Base-by-base conservation (phyloP, 495 filamentous ascomycete species). In the Xanthoparmelia taractica region DNA sequence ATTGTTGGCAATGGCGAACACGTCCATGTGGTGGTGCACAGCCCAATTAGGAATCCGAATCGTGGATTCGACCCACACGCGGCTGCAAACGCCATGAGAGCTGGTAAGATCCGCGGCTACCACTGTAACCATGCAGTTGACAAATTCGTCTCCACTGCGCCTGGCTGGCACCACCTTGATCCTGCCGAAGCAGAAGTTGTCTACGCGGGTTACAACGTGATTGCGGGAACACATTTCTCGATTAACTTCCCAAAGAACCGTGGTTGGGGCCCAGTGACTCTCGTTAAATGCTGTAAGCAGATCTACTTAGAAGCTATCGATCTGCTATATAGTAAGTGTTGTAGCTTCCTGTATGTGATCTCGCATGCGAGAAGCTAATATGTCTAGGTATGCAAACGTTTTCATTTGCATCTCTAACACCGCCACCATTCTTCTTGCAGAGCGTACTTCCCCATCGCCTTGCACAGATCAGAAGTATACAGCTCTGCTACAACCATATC, bases 361-460 rank as follows among this genome's bases (percentile, higher is more conserved):
- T 27, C 12, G n/a, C 7, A 1, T 40, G 13, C n/a, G 27, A 57
- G 37, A 25, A 57, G 55, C 15, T 25, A 37, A 38, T 58, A 15
- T 29, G 0, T 40, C 23, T 23, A 63, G 61, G 61, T 29, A 52
- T 65, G 45, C 66, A 58, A 38, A 63, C 52, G 0, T 67, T 67
- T 23, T 61, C 57, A 17, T 67, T 67, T 50, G 52, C 33, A 15
- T 64, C 63, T 29, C 64, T 67, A 18, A 40, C 63, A 36, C 52
- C 57, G 15, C 66, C 66, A 57, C 66, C 66, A 3, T 64, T 57
- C 41, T 64, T 67, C 54, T 13, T 67, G 12, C 57, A 45, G 18
- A 64, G 60, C n/a, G 54, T 64, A 29, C 58, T 67, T 33, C 66
- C 66, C n/a, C 57, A 62, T 17, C 66, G 66, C 15, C 62, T 67